A percentile compares a stretch with the other conserved stretches of the same genome.
These are phyloP conservation scores for Fusarium hostae DNA, from an alignment of 2,329 filamentous ascomycete species.

Conservation along the genomic window DNA sequence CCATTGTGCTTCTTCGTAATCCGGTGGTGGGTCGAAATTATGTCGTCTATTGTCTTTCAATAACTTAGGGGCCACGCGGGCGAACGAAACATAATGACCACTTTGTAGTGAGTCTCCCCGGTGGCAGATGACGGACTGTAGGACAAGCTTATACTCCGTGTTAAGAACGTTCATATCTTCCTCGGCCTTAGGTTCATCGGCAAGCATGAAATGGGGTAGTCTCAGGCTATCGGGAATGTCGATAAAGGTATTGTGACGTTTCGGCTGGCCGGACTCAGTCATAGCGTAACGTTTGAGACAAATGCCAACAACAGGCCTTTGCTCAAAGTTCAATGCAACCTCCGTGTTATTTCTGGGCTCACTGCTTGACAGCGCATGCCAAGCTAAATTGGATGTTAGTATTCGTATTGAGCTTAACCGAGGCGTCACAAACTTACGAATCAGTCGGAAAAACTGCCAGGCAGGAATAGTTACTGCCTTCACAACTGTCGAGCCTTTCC, in stretches of 20 bases:
- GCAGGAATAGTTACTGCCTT: slow-evolving; percentile 96
- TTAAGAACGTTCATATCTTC: slow-evolving; percentile 71
- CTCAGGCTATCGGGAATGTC: slow-evolving; percentile 87
- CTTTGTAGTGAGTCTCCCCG: slow-evolving; percentile 85
- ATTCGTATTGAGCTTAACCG: neutral
- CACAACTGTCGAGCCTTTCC: slow-evolving; percentile 61
- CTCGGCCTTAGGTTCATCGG: slow-evolving; percentile 75
- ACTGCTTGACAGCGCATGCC: slow-evolving; percentile 75
- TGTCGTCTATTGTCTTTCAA: slow-evolving; percentile 69
- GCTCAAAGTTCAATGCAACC: slow-evolving; percentile 87
- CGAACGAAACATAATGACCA: slow-evolving; percentile 90
- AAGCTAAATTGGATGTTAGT: slow-evolving; percentile 68
- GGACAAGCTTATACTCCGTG: slow-evolving; percentile 90
- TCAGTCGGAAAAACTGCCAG: slow-evolving; percentile 96
- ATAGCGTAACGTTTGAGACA: slow-evolving; percentile 89
- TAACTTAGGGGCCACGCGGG: slow-evolving; percentile 75
- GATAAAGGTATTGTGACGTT: slow-evolving; percentile 82
- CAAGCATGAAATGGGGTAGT: slow-evolving; percentile 86
- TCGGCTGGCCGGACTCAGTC: slow-evolving; percentile 73
- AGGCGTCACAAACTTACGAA: slow-evolving; percentile 69
- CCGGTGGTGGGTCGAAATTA: slow-evolving; percentile 67
- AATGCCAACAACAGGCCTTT: slow-evolving; percentile 88
- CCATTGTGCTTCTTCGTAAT: slow-evolving; percentile 82
- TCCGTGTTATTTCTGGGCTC: slow-evolving; percentile 76
- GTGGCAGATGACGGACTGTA: slow-evolving; percentile 94